Evolutionary conservation across 2,329 filamentous ascomycete species (phyloP), one percentile per base, ranked within the genome.

Genomic region (Monosporascus ibericus): DNA sequence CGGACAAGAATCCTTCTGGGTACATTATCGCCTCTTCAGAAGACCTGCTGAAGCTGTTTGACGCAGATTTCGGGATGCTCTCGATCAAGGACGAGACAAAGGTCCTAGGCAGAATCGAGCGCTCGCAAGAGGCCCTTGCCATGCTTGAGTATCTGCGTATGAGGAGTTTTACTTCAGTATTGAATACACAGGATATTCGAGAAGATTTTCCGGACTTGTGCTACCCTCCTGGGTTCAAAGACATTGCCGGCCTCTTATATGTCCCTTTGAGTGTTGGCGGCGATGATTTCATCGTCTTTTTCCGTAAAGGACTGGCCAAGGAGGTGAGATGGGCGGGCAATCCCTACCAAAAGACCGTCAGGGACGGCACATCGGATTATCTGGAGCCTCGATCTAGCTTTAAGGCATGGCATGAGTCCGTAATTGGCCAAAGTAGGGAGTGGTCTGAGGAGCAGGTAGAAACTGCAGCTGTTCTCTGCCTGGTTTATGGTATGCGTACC

Each of bases 1-100:
- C 88, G 0, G 81, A 90, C 55, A 81, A 84, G 51, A 95, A 92
- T 49, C 90, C 90, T 0, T 90, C 90, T 0, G 90, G 90, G 0
- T 95, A 95, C 65, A 95, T 96, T 47, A 86, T 95, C 52, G 90
- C 90, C 0, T 94, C 90, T 0, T 94, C 90, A 0, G 90, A 95
- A 50, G 91, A 96, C 61, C 70, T 96, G 0, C 68, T 96, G 4
- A 89, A 84, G 60, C 75, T 96, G 0, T 95, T 96, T 57, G 85
- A 94, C 63, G 91, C 90, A 1, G 91, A 96, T 61, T 94, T 90
- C 64, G 92, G 90, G 3, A 77, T 94, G 42, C 70, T 95, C 0
- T 95, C 88, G 0, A 95, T 96, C 44, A 79, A 81, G 27, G 90
- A 88, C n/a, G 90, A 96, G 66, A 94, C 90, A 0, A 95, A 95